A percentile compares a stretch with the other conserved stretches of the same genome.
phyloP scores from a whole-genome alignment of 1,284 basidiomycete genomes.

The Irpex rosettiformis region DNA sequence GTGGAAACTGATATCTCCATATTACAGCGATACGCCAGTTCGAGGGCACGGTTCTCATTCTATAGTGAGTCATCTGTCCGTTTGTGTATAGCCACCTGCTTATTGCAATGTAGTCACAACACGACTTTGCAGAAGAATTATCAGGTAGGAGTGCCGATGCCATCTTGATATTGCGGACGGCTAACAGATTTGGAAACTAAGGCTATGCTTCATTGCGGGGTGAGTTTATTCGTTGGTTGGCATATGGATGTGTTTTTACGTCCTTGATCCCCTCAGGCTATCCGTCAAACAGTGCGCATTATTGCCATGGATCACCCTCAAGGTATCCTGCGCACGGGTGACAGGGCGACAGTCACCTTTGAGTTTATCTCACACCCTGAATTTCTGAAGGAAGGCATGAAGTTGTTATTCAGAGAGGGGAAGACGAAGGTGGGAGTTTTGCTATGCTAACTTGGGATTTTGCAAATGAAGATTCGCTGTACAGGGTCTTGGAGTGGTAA shows the following conservation, averaged over 20 bases:
- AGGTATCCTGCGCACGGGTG: slow-evolving; percentile 85
- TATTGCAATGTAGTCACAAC: slow-evolving; percentile 61
- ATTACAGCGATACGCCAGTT: slow-evolving; percentile 70
- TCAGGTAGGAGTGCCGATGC: slow-evolving; percentile 47
- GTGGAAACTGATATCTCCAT: slow-evolving; percentile 8
- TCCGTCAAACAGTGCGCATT: slow-evolving; percentile 90
- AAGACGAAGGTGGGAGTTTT: slow-evolving; percentile 75
- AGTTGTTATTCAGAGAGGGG: slow-evolving; percentile 87
- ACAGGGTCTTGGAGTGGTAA: slow-evolving; percentile 37
- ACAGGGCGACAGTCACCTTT: slow-evolving; percentile 86
- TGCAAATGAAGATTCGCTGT: neutral
- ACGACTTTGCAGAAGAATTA: slow-evolving; percentile 90
- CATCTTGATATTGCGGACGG: neutral
- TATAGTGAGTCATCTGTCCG: slow-evolving; percentile 53
- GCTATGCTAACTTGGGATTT: neutral
- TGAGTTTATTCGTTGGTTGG: slow-evolving; percentile 32
- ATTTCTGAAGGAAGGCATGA: slow-evolving; percentile 89
- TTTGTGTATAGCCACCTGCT: neutral
- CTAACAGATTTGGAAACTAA: slow-evolving; percentile 25
- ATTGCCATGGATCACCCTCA: slow-evolving; percentile 86
- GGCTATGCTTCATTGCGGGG: slow-evolving; percentile 85
- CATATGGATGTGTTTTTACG: neutral
- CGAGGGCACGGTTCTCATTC: slow-evolving; percentile 81
- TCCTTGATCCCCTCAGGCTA: slow-evolving; percentile 43
- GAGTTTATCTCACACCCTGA: slow-evolving; percentile 90